Evolutionary conservation across 176 grass and related monocot species (phyloP), one percentile per base, ranked within the genome.

Genomic region (Poa pratensis): DNA sequence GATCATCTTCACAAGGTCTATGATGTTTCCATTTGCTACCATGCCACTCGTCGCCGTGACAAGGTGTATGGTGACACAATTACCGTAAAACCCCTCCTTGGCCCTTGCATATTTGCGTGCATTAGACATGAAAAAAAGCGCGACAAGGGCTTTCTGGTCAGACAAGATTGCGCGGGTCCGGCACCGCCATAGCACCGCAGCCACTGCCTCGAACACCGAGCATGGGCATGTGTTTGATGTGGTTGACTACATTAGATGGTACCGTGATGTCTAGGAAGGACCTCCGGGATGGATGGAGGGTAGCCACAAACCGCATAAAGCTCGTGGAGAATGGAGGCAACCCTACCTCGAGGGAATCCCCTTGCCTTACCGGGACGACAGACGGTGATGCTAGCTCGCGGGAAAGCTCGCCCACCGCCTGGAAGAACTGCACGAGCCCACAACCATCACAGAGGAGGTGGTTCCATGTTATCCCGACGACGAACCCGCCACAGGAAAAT

Each of bases 131-230:
- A 86, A 86, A 32, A 15, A 7, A 0, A 79, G 64, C 3, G 18
- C 20, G 48, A 68, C 51, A 0, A 52, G 34, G 14, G 11, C 22
- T 0, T 3, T 32, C 12, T 76, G 34, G 28, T 37, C 75, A 2
- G 43, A 8, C 42, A 22, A 2, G 48, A 62, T 59, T 26, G 73
- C 75, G 9, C 15, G 48, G n/a, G 60, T 79, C 6, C 50, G 84
- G 35, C 66, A 79, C 20, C 28, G 84, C 84, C 83, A 85, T 39
- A 58, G 16, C 57, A 49, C 74, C 9, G 71, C 73, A 17, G 66
- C 40, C 27, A 85, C 48, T 9, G 54, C 83, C 59, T 79, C 83
- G 75, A 85, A 68, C 17, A 50, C 14, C 24, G 83, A 28, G 83
- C 75, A 85, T 58, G 54, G 0, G 0, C 27, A 16, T 32, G 13